Base-by-base conservation (phyloP, 371 early-diverging fungal genomes). In the Amoeboaphelidium protococcarum region DNA sequence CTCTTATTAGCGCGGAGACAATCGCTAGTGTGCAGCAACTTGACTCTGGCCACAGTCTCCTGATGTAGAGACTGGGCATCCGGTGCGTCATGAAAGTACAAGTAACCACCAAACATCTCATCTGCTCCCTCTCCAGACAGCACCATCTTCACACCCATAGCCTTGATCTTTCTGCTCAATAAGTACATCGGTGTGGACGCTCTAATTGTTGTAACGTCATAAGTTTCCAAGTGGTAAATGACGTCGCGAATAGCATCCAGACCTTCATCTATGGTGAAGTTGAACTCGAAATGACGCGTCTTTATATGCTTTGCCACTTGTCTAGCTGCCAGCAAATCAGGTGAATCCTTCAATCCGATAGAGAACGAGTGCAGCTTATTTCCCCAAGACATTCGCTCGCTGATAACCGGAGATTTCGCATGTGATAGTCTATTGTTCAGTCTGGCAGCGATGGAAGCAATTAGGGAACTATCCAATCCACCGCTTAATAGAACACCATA, bases 141-240 rank as follows among this genome's bases (percentile, higher is more conserved):
- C 4, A 94, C 94, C 94, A 94, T 94, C 75, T 94, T 94, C 61
- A 90, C 90, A 46, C 91, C 91, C 66, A 82, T 78, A 25, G 90
- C 82, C 66, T 85, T 94, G 71, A 94, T 87, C 67, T 85, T 86
- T 50, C 94, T 73, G 45, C 82, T 78, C 42, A 90, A 63, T 27
- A 90, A 72, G 64, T 87, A 90, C 94, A 92, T 90, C 47, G 94
- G 94, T 1, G 94, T 92, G 24, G 81, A 80, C 4, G 94, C 94
- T 46, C 94, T 80, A 57, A 90, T 73, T 23, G 94, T 90, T n/a
- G 94, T 94, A n/a, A 94, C 94, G 61, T 94, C 94, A 59, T 94
- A 94, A 1, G 90, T 90, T 64, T 94, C 94, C 41, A 94, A 64
- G 54, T 92, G 91, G 56, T 83, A 78, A 56, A 92, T 78, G 46